phyloP scores from a whole-genome alignment of 2,329 filamentous ascomycete genomes.

The Penicillium griseofulvum region DNA sequence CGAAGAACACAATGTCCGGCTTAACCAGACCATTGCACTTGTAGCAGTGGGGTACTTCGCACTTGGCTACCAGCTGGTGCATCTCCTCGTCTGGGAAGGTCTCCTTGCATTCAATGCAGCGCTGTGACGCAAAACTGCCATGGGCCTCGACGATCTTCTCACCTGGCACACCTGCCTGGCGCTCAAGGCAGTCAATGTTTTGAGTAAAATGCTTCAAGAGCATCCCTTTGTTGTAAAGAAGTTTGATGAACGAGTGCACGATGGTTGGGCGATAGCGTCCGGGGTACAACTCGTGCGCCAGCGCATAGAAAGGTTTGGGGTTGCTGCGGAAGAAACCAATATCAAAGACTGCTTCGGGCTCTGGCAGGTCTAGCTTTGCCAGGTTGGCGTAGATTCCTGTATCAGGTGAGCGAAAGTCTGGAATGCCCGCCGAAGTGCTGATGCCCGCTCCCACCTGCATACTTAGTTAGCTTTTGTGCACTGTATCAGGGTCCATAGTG shows the following conservation, averaged over 20 bases:
- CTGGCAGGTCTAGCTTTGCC: slow-evolving; percentile 76
- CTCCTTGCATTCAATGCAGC: slow-evolving; percentile 82
- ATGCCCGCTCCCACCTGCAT: slow-evolving; percentile 78
- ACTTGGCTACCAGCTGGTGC: slow-evolving; percentile 64
- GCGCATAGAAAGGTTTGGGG: slow-evolving; percentile 84
- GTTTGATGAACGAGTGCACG: slow-evolving; percentile 80
- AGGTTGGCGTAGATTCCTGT: slow-evolving; percentile 95
- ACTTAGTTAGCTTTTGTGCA: slow-evolving; percentile 5
- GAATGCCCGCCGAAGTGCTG: slow-evolving; percentile 58
- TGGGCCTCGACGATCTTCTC: slow-evolving; percentile 89
- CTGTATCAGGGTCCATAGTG: background rate
- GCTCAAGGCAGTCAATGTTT: slow-evolving; percentile 95
- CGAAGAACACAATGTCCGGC: slow-evolving; percentile 94
- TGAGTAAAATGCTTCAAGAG: slow-evolving; percentile 90
- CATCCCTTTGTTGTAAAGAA: slow-evolving; percentile 75
- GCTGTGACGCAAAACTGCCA: slow-evolving; percentile 87
- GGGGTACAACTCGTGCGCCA: slow-evolving; percentile 89
- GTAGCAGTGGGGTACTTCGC: slow-evolving; percentile 68
- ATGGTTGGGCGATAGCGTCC: slow-evolving; percentile 86
- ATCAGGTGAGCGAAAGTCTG: slow-evolving; percentile 89
- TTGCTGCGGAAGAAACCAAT: slow-evolving; percentile 83
- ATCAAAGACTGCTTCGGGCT: slow-evolving; percentile 91
- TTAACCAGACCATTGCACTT: slow-evolving; percentile 79
- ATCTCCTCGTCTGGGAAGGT: slow-evolving; percentile 72
- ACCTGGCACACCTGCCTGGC: slow-evolving; percentile 75